Conservation (phyloP, 306 rosid species). For the Gillenia trifoliata region DNA sequence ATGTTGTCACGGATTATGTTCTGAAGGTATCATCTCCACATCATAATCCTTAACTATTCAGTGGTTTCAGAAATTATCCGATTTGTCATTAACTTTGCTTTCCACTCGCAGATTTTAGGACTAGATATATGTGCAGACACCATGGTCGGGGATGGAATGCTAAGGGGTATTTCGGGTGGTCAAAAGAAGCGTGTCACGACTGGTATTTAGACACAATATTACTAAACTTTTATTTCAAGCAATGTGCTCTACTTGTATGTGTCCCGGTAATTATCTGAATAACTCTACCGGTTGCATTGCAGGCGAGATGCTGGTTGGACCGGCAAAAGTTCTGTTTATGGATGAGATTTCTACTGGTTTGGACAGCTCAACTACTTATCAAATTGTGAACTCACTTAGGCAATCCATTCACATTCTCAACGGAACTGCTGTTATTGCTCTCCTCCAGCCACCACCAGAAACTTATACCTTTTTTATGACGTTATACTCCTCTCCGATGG, state of each 20-base stretch:
- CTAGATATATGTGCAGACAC: slow-evolving; percentile 42
- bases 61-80: not conserved
- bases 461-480: slow-evolving; percentile 42
- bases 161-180: slow-evolving; percentile 50
- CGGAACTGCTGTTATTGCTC: slow-evolving; percentile 38
- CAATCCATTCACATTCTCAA: slow-evolving; percentile 31
- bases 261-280: not conserved
- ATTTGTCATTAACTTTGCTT: not conserved
- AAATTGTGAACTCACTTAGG: slow-evolving; percentile 44
- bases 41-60: not conserved
- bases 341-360: slow-evolving; percentile 51
- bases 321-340: slow-evolving; percentile 44
- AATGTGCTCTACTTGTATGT: too few species aligned
- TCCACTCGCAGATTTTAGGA: slow-evolving; percentile 33
- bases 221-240: too few species aligned
- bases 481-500: slow-evolving; percentile 43
- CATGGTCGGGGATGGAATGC: slow-evolving; percentile 37
- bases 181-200: slow-evolving; percentile 49
- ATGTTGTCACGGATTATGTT: slow-evolving; percentile 36
- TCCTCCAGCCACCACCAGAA: slow-evolving; percentile 55
- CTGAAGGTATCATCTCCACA: slow-evolving; percentile 21
- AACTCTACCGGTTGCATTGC: not conserved
- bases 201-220: slow-evolving; percentile 24
- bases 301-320: slow-evolving; percentile 53
- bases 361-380: slow-evolving; percentile 47